These are phyloP conservation scores for Sporothrix variecibatus DNA, from an alignment of 2,329 filamentous ascomycete genomes.

Conservation along the genomic window DNA sequence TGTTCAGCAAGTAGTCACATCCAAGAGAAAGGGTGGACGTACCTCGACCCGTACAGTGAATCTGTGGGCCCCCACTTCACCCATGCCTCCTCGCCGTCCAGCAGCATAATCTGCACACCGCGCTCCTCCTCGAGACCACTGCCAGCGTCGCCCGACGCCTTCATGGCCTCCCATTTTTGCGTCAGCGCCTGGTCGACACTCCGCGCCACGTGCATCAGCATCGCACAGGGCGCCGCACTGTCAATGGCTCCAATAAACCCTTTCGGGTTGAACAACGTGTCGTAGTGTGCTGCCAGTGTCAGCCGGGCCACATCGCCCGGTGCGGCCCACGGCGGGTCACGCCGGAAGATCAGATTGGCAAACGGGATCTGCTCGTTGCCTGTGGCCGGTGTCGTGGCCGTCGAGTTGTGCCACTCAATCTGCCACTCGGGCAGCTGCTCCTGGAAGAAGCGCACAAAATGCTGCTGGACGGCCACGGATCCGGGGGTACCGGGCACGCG, in stretches of 20 bases:
- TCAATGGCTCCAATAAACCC: slow-evolving; percentile 95
- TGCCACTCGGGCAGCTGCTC: slow-evolving; percentile 75
- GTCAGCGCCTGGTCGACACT: slow-evolving; percentile 79
- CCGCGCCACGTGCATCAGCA: slow-evolving; percentile 83
- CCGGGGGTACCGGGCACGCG: slow-evolving; percentile 86
- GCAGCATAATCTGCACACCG: slow-evolving; percentile 83
- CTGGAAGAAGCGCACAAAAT: slow-evolving; percentile 82
- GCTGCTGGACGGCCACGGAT: slow-evolving; percentile 69
- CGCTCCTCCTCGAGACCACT: slow-evolving; percentile 69
- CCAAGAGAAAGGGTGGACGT: slow-evolving; percentile 33
- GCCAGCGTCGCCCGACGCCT: slow-evolving; percentile 56
- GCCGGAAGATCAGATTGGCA: slow-evolving; percentile 78
- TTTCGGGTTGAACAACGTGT: slow-evolving; percentile 75
- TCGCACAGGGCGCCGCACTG: slow-evolving; percentile 90
- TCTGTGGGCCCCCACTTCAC: slow-evolving; percentile 75
- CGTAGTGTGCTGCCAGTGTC: slow-evolving; percentile 91
- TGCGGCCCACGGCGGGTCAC: slow-evolving; percentile 81
- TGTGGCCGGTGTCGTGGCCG: slow-evolving; percentile 75
- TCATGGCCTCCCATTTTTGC: slow-evolving; percentile 77
- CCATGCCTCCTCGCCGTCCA: slow-evolving; percentile 96
- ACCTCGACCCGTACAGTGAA: slow-evolving; percentile 86
- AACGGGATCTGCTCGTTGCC: slow-evolving; percentile 75
- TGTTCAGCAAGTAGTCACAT: not conserved
- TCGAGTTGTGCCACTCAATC: slow-evolving; percentile 86
- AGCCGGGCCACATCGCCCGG: slow-evolving; percentile 76